Evolutionary conservation across 2,329 filamentous ascomycete genomes (phyloP), one percentile per base, ranked within the genome.

Genomic region (Paraconiothyrium sp.): DNA sequence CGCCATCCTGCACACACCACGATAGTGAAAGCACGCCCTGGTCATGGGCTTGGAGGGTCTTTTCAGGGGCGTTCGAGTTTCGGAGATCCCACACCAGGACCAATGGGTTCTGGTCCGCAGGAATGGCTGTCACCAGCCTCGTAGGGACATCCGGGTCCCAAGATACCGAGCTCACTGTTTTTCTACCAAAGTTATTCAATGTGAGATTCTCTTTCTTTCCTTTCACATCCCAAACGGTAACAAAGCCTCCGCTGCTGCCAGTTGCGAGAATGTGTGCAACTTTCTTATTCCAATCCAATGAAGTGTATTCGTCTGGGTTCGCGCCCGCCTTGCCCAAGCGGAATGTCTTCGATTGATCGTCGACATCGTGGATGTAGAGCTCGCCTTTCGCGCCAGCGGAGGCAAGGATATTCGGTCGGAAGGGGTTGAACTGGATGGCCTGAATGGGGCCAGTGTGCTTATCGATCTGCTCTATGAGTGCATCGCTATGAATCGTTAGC

Each of bases 191-290:
- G 76, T 92, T 92, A 84, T 97, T 99, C 67, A 99, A 84, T 39
- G 94, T 97, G 80, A 99, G 83, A 59, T 94, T 97, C 71, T 97
- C 93, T 82, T 97, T 97, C 87, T 97, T 98, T 13, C 92, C 93
- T 84, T 97, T 97, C 67, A 98, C 86, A 81, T 99, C 95, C 95
- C 95, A 99, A 20, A 99, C 94, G 2, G 95, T 98, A 39, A 98
- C 94, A 74, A 98, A 97, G 4, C 95, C 95, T 54, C 93, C 94
- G 64, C 89, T 91, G 76, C 94, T 94, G 68, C 95, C 95, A 10
- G 94, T 98, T 20, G 94, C 95, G 69, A 99, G 83, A 77, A 99
- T 99, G 77, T 99, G 94, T 14, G 94, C 89, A 46, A 98, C 94
- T 82, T 97, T 98, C 76, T 93, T 94, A 81, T 99, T 99, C 96